Evolutionary conservation across 768 basidiomycete species (phyloP), one percentile per base, ranked within the genome.

Genomic region (Naganishia onofrii): DNA sequence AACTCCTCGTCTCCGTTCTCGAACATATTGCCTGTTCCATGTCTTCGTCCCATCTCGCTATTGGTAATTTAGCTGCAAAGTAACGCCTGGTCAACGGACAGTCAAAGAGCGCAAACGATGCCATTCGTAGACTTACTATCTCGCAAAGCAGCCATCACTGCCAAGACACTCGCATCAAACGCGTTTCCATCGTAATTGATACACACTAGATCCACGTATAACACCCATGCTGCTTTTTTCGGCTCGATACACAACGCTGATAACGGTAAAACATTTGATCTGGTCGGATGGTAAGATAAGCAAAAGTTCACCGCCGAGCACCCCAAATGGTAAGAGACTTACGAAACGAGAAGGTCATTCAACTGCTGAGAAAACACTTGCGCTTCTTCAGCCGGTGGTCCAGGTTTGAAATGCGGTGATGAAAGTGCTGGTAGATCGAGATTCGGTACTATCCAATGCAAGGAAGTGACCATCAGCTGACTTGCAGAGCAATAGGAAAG

Each of bases 101-200:
- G 36, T 9, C 53, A 5, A 10, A 23, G 13, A 32, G 44, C 21
- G 66, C 0, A 83, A 4, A n/a, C 13, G 29, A 7, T 21, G 6
- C 12, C 48, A 42, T 23, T 0, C 21, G 51, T 34, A 19, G 26
- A 77, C 90, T 58, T 74, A 95, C 93, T 90, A 71, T 93, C 92
- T 78, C 84, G 85, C 53, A 98, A 82, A 6, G 95, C 93, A 10
- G 90, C 88, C 58, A 93, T 86, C 84, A 94, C 90, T 0, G 92
- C 92, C 26, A 97, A 78, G 12, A 97, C 84, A 0, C 91, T 85
- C 0, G 96, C 92, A 73, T 99, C 96, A 70, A 94, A 92, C 0
- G 85, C 90, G 76, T 97, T 98, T 6, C 96, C 96, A 78, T 98
- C 94, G 77, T 95, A 96, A 82, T 96, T 98, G 73, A 99, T 91